Evolutionary conservation across 2,329 filamentous ascomycete species (phyloP).

Genomic region (Lithohypha guttulata): DNA sequence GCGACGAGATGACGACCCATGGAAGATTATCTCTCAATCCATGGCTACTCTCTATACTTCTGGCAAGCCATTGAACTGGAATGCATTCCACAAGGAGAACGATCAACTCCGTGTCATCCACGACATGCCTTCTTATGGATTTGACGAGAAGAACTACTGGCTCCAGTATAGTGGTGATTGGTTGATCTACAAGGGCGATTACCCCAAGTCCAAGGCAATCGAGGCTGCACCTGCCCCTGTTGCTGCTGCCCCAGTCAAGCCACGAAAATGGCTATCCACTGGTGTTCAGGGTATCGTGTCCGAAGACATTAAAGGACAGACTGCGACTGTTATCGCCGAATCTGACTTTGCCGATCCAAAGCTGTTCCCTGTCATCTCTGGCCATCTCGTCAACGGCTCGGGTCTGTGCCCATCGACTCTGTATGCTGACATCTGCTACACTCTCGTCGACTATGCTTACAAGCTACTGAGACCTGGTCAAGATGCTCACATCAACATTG

Average conservation of each 20-base stretch:
- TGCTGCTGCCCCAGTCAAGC: conserved; percentile 33
- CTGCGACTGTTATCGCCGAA: conserved; percentile 51
- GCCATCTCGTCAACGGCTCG: conserved; percentile 58
- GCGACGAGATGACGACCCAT: conserved; percentile 32
- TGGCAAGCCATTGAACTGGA: conserved; percentile 32
- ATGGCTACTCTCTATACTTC: conserved; percentile 29
- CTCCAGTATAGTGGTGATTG: conserved; percentile 62
- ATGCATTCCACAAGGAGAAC: conserved; percentile 35
- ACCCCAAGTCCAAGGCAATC: conserved; percentile 27
- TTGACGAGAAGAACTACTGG: conserved; percentile 64
- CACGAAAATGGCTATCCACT: conserved; percentile 50
- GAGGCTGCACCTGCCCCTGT: conserved; percentile 30
- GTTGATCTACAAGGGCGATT: conserved; percentile 58
- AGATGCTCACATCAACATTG: conserved; percentile 22
- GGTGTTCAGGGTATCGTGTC: conserved; percentile 54
- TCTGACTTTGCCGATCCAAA: conserved; percentile 56
- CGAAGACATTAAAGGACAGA: conserved; percentile 52
- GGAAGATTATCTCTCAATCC: conserved; percentile 31
- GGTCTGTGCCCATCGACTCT: conserved; percentile 54
- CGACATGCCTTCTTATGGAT: conserved; percentile 57
- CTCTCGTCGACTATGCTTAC: conserved; percentile 48
- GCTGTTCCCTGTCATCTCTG: conserved; percentile 50
- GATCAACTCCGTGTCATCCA: conserved; percentile 48
- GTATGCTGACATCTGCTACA: conserved; percentile 56
- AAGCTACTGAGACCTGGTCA: conserved; percentile 20